Conservation (phyloP, 1,284 basidiomycete species). For the Heterobasidion parviporum region DNA sequence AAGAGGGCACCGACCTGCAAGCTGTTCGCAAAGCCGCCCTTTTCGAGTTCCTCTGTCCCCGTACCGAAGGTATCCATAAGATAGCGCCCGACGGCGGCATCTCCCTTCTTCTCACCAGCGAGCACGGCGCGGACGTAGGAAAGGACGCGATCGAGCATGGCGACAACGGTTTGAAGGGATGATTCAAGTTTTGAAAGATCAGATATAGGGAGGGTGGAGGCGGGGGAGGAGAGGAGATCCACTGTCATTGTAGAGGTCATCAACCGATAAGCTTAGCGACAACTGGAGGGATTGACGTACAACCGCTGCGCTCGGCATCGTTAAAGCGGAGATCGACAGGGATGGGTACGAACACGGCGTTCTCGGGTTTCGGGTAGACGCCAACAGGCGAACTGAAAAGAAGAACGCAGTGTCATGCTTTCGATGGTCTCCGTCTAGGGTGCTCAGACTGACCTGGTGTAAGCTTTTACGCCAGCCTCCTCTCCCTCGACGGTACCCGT, state of each 20-base stretch:
- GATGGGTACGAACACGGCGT: slow-evolving; percentile 87
- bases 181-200: slow-evolving; percentile 67
- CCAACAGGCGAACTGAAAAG: slow-evolving; percentile 68
- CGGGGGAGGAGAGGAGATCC: slow-evolving; percentile 60
- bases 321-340: slow-evolving; percentile 77
- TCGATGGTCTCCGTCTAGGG: background rate
- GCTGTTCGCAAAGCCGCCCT: slow-evolving; percentile 68
- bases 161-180: slow-evolving; percentile 61
- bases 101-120: slow-evolving; percentile 72
- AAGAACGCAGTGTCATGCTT: slow-evolving; percentile 12
- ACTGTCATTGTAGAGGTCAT: slow-evolving; percentile 34
- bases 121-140: slow-evolving; percentile 83
- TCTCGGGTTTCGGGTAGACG: slow-evolving; percentile 82
- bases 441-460: slow-evolving; percentile 58
- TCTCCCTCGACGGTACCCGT: slow-evolving; percentile 70
- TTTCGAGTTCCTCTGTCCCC: slow-evolving; percentile 56
- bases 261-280: background rate
- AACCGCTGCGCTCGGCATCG: slow-evolving; percentile 75
- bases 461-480: slow-evolving; percentile 81
- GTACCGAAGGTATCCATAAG: slow-evolving; percentile 86
- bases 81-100: slow-evolving; percentile 86
- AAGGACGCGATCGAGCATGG: slow-evolving; percentile 82
- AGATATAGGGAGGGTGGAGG: slow-evolving; percentile 38
- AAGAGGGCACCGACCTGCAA: slow-evolving; percentile 46
- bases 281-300: slow-evolving; percentile 41